A percentile compares a stretch with the other conserved stretches of the same genome.
Conservation (phyloP, 2,329 filamentous ascomycete genomes). For the Lasiodiplodia theobromae region DNA sequence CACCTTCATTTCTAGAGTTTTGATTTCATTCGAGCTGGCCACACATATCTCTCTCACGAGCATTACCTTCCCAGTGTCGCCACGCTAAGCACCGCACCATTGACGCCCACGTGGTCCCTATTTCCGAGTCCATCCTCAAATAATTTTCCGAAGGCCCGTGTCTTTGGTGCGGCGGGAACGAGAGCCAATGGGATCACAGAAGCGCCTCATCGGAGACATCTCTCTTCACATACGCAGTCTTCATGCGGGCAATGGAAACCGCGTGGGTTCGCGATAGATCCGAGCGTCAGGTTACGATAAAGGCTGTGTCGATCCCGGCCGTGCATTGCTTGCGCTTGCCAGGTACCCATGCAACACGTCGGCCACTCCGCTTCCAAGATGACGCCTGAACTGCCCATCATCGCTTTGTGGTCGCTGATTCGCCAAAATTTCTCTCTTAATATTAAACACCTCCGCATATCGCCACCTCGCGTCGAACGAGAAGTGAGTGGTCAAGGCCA, state of each 20-base stretch:
- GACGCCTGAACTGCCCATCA: neutral
- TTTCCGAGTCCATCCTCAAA: neutral
- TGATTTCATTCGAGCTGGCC: neutral
- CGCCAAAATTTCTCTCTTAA: neutral
- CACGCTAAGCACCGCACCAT: neutral
- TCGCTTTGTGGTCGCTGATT: neutral
- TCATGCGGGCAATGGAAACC: neutral
- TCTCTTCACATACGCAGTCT: neutral
- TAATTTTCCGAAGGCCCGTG: neutral
- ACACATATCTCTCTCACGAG: neutral
- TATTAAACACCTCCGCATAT: neutral
- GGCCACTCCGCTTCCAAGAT: constrained; percentile 11
- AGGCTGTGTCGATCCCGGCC: constrained; percentile 18
- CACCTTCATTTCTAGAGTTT: neutral
- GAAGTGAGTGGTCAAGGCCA: neutral
- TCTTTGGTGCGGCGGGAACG: neutral
- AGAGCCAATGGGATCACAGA: constrained; percentile 8
- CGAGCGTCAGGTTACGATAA: constrained; percentile 10
- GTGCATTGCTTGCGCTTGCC: constrained; percentile 10
- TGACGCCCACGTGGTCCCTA: neutral
- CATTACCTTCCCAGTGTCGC: neutral
- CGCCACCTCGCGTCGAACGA: neutral
- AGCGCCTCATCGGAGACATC: neutral
- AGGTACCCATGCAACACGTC: constrained; percentile 14
- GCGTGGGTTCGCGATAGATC: neutral